Evolutionary conservation across 2,329 filamentous ascomycete genomes (phyloP).

Genomic region (Aureobasidium namibiae): DNA sequence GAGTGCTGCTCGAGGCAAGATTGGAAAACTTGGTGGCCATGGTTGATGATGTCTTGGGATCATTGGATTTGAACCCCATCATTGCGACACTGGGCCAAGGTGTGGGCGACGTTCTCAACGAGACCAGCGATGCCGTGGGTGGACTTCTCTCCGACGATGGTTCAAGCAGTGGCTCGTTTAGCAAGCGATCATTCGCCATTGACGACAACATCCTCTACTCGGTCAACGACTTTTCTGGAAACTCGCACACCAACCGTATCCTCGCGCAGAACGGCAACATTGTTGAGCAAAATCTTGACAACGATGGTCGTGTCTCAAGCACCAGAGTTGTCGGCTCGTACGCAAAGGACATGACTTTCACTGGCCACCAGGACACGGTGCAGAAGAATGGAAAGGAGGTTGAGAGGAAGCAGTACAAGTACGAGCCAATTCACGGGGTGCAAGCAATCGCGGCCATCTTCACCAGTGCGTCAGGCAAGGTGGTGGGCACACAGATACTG

Average conservation of each 20-base stretch:
- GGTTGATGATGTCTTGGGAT: conserved; percentile 50
- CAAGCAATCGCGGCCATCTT: conserved; percentile 19
- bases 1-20: conserved; percentile 51
- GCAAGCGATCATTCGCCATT: conserved; percentile 38
- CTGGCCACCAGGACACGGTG: conserved; percentile 22
- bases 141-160: not conserved
- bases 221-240: conserved; percentile 48
- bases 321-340: conserved; percentile 51
- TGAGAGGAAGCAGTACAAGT: conserved; percentile 19
- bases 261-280: conserved; percentile 56
- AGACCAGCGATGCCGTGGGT: conserved; percentile 10
- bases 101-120: conserved; percentile 16
- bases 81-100: conserved; percentile 30
- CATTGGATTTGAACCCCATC: conserved; percentile 54
- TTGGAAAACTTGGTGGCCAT: conserved; percentile 53
- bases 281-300: conserved; percentile 48
- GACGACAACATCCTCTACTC: conserved; percentile 53
- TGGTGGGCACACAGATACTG: conserved; percentile 14
- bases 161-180: conserved; percentile 22
- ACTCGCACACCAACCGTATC: conserved; percentile 43
- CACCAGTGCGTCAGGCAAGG: conserved; percentile 14
- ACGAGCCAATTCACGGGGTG: conserved; percentile 21
- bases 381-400: conserved; percentile 18
- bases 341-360: conserved; percentile 50
- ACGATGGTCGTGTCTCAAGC: conserved; percentile 34